Base-by-base conservation (phyloP, 495 filamentous ascomycete genomes). In the Baudoinia panamericana region DNA sequence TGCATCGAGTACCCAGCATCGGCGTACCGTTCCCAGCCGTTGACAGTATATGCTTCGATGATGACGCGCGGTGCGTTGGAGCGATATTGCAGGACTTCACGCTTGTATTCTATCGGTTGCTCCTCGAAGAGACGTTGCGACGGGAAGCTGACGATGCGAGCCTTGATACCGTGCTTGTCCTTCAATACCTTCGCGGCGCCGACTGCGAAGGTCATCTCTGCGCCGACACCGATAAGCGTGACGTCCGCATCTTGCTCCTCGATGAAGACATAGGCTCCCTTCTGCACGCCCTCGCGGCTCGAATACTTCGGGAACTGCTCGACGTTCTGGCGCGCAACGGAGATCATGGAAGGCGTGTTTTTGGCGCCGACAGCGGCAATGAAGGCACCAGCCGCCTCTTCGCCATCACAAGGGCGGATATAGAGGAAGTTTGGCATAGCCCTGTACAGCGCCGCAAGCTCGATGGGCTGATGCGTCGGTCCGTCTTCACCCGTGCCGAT, bases 371-470 rank as follows among this genome's bases (percentile, higher is more conserved):
- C 53, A 0, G 70, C 73, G 5, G 60, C 30, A 11, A 66, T 63
- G 57, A 60, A 74, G 2, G 73, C 72, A 7, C 71, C 73, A 0
- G 66, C 67, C 1, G 62, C 63, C 43, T 77, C 72, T 43, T 77
- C 71, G 36, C 61, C 64, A 41, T 77, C 72, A 17, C 63, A 61
- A 0, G 71, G 71, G 1, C 72, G 66, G 38, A 75, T 70, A 52
- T 72, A 72, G n/a, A 71, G 57, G 2, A 76, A 46, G 42, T 75
- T 74, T 0, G 71, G 72, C 72, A 76, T 76, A 7, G 71, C 68
- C 4, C 72, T 67, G 50, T 71, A 78, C 16, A 75, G 50, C 0
- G 69, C 56, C 16, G 67, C 68, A 4, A 76, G 59, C 29, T 70
- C 72, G 41, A 78, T 67, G 2, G 72, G 72, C 42, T 78, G 72